phyloP scores from a whole-genome alignment of 257 asterid genomes.

The Thymus mandschuricus region DNA sequence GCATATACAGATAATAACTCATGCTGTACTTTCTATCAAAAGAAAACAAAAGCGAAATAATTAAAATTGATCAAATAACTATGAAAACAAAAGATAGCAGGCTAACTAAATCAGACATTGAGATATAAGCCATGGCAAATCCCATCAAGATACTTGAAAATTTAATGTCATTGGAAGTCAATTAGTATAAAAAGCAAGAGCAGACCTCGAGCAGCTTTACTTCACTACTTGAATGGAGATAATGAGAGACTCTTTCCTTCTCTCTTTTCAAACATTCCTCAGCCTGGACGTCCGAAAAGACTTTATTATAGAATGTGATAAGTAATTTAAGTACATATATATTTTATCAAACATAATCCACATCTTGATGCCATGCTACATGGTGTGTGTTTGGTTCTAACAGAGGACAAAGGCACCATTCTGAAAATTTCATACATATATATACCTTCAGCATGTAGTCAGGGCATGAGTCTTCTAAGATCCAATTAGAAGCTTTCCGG shows the following conservation, averaged over 20 bases:
- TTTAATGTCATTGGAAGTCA: not conserved
- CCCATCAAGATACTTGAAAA: not conserved
- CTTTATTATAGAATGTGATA: conserved; percentile 17
- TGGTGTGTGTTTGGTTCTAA: not conserved
- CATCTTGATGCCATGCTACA: conserved; percentile 11
- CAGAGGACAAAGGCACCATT: not conserved
- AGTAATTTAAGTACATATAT: conserved; percentile 2
- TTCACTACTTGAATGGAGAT: conserved; percentile 66
- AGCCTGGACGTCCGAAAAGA: conserved; percentile 44
- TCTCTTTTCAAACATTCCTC: conserved; percentile 63
- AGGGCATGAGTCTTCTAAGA: conserved; percentile 61
- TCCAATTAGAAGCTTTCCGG: conserved; percentile 71
- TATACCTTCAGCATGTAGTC: conserved; percentile 61
- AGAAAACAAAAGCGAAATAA: not conserved
- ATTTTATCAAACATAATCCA: conserved; percentile 9
- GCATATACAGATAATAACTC: conserved; percentile 63
- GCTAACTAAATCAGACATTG: not conserved
- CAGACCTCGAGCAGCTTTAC: conserved; percentile 63
- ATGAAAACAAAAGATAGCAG: not conserved
- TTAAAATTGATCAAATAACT: not conserved
- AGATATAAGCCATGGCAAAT: not conserved
- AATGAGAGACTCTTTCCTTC: conserved; percentile 58
- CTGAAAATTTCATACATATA: not conserved
- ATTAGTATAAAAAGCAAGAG: conserved; percentile 31
- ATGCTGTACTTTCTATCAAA: conserved; percentile 56